Conservation (phyloP, 2,329 filamentous ascomycete species). For the Clarireedia paspali region DNA sequence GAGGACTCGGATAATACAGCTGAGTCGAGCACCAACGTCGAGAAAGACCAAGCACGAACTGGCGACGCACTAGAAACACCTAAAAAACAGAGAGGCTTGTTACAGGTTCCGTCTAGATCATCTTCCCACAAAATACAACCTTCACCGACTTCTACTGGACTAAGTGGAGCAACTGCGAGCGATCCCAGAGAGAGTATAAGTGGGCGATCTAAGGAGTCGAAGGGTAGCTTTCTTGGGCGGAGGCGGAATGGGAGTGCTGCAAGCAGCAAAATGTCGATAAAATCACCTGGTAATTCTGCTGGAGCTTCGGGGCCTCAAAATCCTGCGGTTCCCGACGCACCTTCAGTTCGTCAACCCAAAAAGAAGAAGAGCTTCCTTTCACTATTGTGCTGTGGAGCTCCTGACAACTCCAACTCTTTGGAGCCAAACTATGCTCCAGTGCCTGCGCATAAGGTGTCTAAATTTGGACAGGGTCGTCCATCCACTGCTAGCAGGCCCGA, state of each 20-base stretch:
- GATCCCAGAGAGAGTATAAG: conserved; percentile 56
- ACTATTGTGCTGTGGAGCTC: conserved; percentile 41
- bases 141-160: conserved; percentile 50
- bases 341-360: conserved; percentile 22
- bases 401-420: conserved; percentile 32
- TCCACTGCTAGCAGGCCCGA: conserved; percentile 27
- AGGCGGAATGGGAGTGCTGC: conserved; percentile 60
- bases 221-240: conserved; percentile 54
- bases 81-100: conserved; percentile 41
- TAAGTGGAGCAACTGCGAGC: conserved; percentile 52
- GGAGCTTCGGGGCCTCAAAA: conserved; percentile 31
- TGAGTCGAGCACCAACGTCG: conserved; percentile 20
- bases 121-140: conserved; percentile 54
- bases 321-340: conserved; percentile 25
- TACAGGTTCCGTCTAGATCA: conserved; percentile 54
- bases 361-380: conserved; percentile 39
- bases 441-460: conserved; percentile 38
- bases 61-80: conserved; percentile 22
- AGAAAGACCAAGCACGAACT: conserved; percentile 20
- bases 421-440: conserved; percentile 36
- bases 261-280: conserved; percentile 52
- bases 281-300: conserved; percentile 33
- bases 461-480: conserved; percentile 30
- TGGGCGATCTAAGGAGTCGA: conserved; percentile 57
- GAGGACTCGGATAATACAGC: conserved; percentile 26